phyloP scores from a whole-genome alignment of 2,329 filamentous ascomycete genomes.

The Apiospora koreana region DNA sequence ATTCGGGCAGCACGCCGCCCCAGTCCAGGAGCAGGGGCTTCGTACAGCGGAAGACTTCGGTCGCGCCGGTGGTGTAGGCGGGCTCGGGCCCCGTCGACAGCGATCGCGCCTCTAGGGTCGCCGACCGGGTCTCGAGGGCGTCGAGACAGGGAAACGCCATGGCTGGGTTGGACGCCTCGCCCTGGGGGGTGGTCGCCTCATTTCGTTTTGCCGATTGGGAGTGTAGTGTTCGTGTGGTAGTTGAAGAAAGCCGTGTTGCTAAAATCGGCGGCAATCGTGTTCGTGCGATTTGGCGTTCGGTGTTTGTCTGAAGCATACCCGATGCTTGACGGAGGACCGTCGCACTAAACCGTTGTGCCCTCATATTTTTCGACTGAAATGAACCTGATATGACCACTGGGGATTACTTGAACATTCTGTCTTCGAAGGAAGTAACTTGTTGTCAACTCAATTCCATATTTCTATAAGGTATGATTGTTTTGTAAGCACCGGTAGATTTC shows the following conservation, averaged over 20 bases:
- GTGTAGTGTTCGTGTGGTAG: conserved; percentile 24
- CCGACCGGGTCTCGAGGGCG: conserved; percentile 76
- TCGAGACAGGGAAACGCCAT: conserved; percentile 91
- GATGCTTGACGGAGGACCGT: conserved; percentile 27
- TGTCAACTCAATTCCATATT: not conserved
- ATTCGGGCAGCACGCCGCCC: conserved; percentile 88
- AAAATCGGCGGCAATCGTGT: not conserved
- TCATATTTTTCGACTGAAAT: conserved; percentile 24
- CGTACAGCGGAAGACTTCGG: conserved; percentile 72
- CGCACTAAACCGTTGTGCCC: conserved; percentile 21
- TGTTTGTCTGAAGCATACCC: conserved; percentile 13
- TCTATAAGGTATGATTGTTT: not conserved
- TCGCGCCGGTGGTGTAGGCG: conserved; percentile 88
- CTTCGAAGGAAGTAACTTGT: not conserved
- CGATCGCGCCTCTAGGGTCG: conserved; percentile 67
- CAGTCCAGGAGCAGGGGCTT: conserved; percentile 85
- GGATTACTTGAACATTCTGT: not conserved
- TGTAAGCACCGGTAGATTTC: not conserved
- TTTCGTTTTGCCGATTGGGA: conserved; percentile 26
- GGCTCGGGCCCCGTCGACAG: conserved; percentile 83
- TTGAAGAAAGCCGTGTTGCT: not conserved
- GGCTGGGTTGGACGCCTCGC: conserved; percentile 72
- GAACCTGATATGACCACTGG: not conserved
- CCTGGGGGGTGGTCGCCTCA: conserved; percentile 15
- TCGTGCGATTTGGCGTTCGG: not conserved